Conservation (phyloP, 176 grass and related monocot genomes). For the Zoysia pacifica region DNA sequence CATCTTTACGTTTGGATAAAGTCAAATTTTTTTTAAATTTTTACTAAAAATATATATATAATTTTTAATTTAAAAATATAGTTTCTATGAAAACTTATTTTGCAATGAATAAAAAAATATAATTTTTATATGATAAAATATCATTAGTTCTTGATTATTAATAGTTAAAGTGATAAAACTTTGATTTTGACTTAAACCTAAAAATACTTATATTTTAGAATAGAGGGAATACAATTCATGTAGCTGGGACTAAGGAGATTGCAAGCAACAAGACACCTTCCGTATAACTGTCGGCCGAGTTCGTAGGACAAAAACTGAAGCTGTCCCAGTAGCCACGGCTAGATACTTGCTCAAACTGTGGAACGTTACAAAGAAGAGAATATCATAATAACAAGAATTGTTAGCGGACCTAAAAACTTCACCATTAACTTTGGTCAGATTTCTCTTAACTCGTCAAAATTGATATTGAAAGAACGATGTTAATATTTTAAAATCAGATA, state of each 20-base stretch:
- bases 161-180: too few species aligned
- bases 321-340: constrained; percentile 79
- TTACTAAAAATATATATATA: too few species aligned
- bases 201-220: too few species aligned
- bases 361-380: constrained; percentile 29
- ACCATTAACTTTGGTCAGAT: background rate
- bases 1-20: background rate
- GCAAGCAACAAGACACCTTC: constrained; percentile 64
- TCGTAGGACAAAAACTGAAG: constrained; percentile 70
- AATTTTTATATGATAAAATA: too few species aligned
- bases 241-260: constrained; percentile 13
- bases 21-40: constrained; percentile 24
- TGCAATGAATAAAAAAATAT: too few species aligned
- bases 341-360: constrained; percentile 90
- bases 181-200: too few species aligned
- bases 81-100: too few species aligned
- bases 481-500: background rate
- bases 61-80: too few species aligned
- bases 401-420: background rate
- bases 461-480: too few species aligned
- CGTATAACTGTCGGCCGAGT: constrained; percentile 62
- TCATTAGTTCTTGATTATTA: too few species aligned
- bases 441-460: too few species aligned
- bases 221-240: background rate
- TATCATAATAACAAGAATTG: constrained; percentile 26